Conservation (phyloP, 2,329 filamentous ascomycete species). For the Fusarium sp. region DNA sequence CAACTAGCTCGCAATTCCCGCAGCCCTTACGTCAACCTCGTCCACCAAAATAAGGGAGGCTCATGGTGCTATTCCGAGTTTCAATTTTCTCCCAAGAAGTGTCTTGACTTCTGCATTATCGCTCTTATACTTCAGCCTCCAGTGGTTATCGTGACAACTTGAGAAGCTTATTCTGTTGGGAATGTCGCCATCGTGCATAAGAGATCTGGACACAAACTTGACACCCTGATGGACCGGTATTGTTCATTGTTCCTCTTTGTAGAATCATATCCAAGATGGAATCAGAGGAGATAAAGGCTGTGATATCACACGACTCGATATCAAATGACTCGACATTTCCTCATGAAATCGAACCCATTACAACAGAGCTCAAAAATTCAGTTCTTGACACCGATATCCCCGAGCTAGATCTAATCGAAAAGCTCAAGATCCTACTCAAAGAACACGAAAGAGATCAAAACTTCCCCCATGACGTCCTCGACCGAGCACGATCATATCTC, state of each 20-base stretch:
- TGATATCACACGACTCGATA: neutral
- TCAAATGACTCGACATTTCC: neutral
- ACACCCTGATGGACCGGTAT: neutral
- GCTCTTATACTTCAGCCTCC: neutral
- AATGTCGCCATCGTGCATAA: neutral
- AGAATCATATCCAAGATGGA: neutral
- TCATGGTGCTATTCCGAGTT: neutral
- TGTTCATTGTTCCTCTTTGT: neutral
- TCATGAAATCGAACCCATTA: neutral
- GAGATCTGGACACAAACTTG: neutral
- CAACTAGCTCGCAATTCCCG: no score
- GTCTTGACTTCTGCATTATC: neutral
- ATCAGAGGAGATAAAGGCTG: neutral
- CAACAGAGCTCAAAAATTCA: neutral
- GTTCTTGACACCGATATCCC: neutral
- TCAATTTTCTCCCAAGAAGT: neutral
- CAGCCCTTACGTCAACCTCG: neutral
- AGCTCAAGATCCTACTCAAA: conserved; percentile 46
- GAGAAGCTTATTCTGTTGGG: neutral
- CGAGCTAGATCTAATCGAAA: neutral
- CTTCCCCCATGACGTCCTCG: conserved; percentile 56
- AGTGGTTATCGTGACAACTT: neutral
- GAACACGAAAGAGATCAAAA: conserved; percentile 61
- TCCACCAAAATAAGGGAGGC: neutral
- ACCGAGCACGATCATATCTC: conserved; percentile 56